Percentiles rank a stretch among this genome's conserved stretches.
Evolutionary conservation across 306 rosid species (phyloP).

Genomic region (Geum urbanum): DNA sequence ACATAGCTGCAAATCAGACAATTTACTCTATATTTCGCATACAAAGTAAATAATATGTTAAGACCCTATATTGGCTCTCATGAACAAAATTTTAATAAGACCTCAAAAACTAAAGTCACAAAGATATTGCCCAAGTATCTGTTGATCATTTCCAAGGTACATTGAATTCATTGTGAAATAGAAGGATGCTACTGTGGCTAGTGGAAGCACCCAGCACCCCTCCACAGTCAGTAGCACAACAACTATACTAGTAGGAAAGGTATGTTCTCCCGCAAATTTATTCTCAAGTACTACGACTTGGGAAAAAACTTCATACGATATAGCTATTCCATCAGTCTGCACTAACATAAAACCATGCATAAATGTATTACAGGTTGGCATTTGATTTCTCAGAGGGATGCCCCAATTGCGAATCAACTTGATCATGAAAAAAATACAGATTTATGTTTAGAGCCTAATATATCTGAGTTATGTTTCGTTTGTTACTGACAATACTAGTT

Average conservation of each 20-base stretch:
- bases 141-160: neutral
- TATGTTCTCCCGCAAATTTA: neutral
- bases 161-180: neutral
- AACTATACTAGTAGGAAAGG: neutral
- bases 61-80: too few relatives aligned
- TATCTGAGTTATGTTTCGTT: neutral
- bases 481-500: slow-evolving; percentile 5
- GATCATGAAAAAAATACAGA: neutral
- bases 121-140: neutral
- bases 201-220: neutral
- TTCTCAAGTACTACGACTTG: neutral
- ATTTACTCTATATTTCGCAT: slow-evolving; percentile 11
- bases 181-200: neutral
- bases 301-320: neutral
- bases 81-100: neutral
- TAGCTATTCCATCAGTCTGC: neutral
- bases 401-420: neutral
- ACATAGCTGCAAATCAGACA: neutral
- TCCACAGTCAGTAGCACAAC: neutral
- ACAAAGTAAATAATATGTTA: slow-evolving; percentile 21
- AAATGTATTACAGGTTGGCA: neutral
- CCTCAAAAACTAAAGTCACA: slow-evolving; percentile 9
- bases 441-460: neutral
- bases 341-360: neutral
- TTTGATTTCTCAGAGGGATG: neutral